Evolutionary conservation across 352 stramenopile species (phyloP), one percentile per base, ranked within the genome.

Genomic region (Aphanomyces stellatus): DNA sequence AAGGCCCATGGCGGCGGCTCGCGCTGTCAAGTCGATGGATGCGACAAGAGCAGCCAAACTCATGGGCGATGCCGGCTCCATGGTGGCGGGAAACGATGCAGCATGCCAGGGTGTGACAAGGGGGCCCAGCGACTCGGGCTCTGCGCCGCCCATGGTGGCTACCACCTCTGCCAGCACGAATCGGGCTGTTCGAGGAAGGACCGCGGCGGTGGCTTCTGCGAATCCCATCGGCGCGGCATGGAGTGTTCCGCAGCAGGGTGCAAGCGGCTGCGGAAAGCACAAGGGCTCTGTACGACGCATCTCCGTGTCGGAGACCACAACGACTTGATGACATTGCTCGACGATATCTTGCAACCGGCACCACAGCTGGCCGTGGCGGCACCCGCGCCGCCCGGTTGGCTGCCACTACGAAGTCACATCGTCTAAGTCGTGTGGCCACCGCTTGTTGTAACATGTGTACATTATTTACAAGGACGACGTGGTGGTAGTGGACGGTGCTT

Each of bases 81-180:
- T 42, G 87, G 88, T 48, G 88, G 88, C 34, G 88, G 88, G 0
- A 74, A 85, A 15, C 86, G 85, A 24, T 96, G 88, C 71, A 90
- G 88, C 73, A 73, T 91, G n/a, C 81, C 89, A 35, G 85, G 84
- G 7, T 96, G 87, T 80, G 88, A 90, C 72, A 94, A 92, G 72
- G 83, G 85, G 8, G 81, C 89, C 61, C 82, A 93, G 59, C 49
- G 49, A 13, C 49, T 57, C 8, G 49, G 49, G 1, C 49, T 81
- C 78, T 40, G 85, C 27, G 59, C 59, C 13, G 28, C 81, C 10
- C 81, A 90, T 60, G 80, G 90, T n/a, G 49, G 49, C 7, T 57
- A 40, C 30, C 49, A 57, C 27, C 19, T 57, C 49, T 57, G 49
- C 30, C 49, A 37, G 19, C 49, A 57, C 27, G 25, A 7, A 19